phyloP scores from a whole-genome alignment of 1,139 yeast genomes.

The Lodderomyces margitis region DNA sequence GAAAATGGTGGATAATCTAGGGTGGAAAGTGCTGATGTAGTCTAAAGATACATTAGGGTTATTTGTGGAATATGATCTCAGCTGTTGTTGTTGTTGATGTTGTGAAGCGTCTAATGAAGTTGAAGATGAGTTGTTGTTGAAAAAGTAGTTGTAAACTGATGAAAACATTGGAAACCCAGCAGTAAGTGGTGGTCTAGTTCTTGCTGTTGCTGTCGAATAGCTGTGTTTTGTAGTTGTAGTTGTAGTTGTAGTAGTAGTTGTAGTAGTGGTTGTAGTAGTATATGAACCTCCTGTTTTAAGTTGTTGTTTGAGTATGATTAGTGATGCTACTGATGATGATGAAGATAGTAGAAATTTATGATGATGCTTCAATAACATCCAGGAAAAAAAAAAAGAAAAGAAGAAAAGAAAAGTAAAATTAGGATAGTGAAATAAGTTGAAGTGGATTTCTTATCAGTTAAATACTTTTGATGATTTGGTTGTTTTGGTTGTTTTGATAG shows the following conservation, averaged over 20 bases:
- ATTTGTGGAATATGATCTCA: constrained; percentile 23
- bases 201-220: not conserved
- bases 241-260: not conserved
- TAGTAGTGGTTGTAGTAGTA: not conserved
- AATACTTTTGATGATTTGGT: too few relatives aligned
- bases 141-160: constrained; percentile 11
- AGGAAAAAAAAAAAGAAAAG: constrained; percentile 1
- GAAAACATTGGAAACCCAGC: constrained; percentile 8
- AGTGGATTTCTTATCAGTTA: not conserved
- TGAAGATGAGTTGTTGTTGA: constrained; percentile 3
- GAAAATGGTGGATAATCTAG: constrained; percentile 47
- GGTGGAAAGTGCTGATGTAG: constrained; percentile 36
- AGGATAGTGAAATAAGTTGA: too few relatives aligned
- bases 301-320: constrained; percentile 1
- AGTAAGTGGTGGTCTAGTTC: not conserved
- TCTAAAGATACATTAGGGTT: constrained; percentile 23
- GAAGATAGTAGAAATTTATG: not conserved
- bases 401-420: not conserved
- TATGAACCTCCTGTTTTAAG: constrained; percentile 2
- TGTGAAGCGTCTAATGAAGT: constrained; percentile 1
- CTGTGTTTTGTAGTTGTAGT: not conserved
- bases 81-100: too few relatives aligned
- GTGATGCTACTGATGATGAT: constrained; percentile 1
- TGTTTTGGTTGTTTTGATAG: too few relatives aligned
- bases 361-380: constrained; percentile 1